Evolutionary conservation across 1,284 basidiomycete species (phyloP).

Genomic region (Naganishia sp.): DNA sequence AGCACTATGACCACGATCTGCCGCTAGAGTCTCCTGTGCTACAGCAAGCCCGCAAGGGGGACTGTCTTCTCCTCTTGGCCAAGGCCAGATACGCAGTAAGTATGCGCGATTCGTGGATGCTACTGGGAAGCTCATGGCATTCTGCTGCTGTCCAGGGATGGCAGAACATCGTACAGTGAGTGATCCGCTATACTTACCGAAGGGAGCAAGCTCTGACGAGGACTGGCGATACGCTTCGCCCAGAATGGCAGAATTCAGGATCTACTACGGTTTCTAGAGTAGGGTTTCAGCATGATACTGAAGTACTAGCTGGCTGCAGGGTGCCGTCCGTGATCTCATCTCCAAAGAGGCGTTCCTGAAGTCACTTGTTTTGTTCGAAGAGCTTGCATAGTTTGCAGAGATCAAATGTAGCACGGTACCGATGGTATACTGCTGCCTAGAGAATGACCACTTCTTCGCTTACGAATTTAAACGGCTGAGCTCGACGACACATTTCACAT

Average conservation of each 20-base stretch:
- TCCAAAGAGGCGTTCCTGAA: too few species aligned
- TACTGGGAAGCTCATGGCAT: not conserved
- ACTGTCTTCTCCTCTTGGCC: constrained; percentile 26
- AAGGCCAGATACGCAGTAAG: constrained; percentile 25
- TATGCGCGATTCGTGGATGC: not conserved
- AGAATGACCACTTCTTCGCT: too few species aligned
- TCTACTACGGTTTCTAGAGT: constrained; percentile 21
- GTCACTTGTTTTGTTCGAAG: too few species aligned
- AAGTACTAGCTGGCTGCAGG: too few species aligned
- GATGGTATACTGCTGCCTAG: too few species aligned
- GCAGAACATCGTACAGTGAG: constrained; percentile 32
- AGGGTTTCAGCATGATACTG: too few species aligned
- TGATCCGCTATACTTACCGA: not conserved
- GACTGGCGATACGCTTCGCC: not conserved
- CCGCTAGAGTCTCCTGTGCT: constrained; percentile 18
- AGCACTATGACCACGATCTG: constrained; percentile 15
- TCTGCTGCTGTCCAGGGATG: constrained; percentile 22
- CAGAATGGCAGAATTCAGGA: constrained; percentile 13
- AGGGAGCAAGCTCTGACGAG: too few species aligned
- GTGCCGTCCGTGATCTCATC: too few species aligned
- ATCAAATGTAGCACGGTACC: too few species aligned
- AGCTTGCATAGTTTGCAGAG: too few species aligned
- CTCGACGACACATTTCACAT: too few species aligned
- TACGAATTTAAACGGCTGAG: too few species aligned
- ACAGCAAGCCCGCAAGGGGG: constrained; percentile 25